Conservation (phyloP, 495 filamentous ascomycete genomes). For the Daldinia childiae region DNA sequence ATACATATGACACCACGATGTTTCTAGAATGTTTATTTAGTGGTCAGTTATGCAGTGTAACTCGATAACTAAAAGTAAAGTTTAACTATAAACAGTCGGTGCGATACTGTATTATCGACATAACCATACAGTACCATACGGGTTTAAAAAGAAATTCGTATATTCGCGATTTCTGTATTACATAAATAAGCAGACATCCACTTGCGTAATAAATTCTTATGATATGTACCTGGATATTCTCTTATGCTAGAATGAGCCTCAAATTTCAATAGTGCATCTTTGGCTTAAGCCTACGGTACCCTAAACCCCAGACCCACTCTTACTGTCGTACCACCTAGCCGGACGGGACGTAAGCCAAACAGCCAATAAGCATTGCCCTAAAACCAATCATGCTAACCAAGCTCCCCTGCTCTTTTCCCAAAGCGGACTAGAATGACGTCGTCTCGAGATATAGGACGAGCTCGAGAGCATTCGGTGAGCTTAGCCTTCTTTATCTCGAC, state of each 20-base stretch:
- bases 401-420: constrained; percentile 31
- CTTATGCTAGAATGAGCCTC: no score
- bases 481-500: constrained; percentile 18
- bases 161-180: no score
- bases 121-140: no score
- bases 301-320: constrained; percentile 2
- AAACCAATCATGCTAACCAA: constrained; percentile 31
- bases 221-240: no score
- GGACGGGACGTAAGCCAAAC: not conserved
- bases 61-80: not conserved
- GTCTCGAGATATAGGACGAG: not conserved
- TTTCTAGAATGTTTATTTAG: not conserved
- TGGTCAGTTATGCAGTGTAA: not conserved
- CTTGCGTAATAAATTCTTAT: no score
- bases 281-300: not conserved
- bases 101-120: no score
- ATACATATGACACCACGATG: not conserved
- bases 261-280: no score
- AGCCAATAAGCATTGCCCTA: constrained; percentile 32
- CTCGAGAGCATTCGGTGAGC: not conserved
- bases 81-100: no score
- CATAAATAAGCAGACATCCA: no score
- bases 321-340: not conserved
- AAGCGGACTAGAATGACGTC: constrained; percentile 38
- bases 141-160: no score